A percentile compares a stretch with the other conserved stretches of the same genome.
phyloP scores from a whole-genome alignment of 805 yeast genomes.

The Scheffersomyces lignosus region DNA sequence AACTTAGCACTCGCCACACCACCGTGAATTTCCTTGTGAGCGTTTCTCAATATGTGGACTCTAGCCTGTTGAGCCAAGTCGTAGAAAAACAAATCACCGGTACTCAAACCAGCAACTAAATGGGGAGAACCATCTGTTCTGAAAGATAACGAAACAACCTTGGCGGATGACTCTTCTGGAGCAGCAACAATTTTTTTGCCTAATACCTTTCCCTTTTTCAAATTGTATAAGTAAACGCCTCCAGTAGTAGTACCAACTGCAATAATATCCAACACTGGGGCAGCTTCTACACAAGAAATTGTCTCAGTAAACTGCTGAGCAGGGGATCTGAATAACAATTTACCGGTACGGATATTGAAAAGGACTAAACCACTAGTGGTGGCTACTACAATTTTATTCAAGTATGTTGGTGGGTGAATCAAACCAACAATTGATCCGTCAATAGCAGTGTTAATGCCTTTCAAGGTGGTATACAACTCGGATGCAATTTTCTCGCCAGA shows the following conservation, averaged over 20 bases:
- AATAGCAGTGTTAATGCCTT: constrained; percentile 48
- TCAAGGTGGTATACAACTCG: constrained; percentile 67
- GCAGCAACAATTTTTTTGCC: constrained; percentile 49
- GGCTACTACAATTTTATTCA: constrained; percentile 86
- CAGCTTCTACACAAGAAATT: constrained; percentile 70
- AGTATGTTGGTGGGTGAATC: constrained; percentile 85
- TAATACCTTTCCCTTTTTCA: constrained; percentile 60
- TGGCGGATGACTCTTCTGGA: constrained; percentile 38
- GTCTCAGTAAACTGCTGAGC: constrained; percentile 46
- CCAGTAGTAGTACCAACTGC: constrained; percentile 79
- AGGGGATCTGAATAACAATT: constrained; percentile 56
- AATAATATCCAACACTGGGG: constrained; percentile 83
- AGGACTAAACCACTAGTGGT: constrained; percentile 63
- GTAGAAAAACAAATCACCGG: constrained; percentile 84
- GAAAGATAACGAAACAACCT: constrained; percentile 69
- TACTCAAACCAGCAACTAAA: constrained; percentile 71
- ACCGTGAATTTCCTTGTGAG: constrained; percentile 72
- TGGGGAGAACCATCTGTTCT: constrained; percentile 90
- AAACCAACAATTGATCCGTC: constrained; percentile 72
- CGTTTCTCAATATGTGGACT: constrained; percentile 70
- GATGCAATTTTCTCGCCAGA: constrained; percentile 48
- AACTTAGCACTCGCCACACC: constrained; percentile 76
- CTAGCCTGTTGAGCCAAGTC: constrained; percentile 73
- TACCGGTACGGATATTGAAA: constrained; percentile 77
- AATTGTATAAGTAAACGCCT: constrained; percentile 60